Evolutionary conservation across 2,329 filamentous ascomycete genomes (phyloP).

Genomic region (Beauveria scarabaeidicola): DNA sequence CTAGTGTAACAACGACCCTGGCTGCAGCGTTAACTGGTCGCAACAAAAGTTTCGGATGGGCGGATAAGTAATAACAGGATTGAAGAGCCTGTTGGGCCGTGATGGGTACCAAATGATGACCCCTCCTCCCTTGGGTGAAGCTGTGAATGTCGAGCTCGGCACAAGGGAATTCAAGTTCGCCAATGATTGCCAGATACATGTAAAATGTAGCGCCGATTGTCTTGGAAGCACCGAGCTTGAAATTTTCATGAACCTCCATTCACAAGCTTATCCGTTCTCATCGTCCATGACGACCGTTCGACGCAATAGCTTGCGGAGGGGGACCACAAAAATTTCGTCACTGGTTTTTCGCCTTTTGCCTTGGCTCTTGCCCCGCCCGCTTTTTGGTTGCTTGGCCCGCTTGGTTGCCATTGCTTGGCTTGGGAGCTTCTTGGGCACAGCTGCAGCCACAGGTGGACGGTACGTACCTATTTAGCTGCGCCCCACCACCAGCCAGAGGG

Average conservation of each 20-base stretch:
- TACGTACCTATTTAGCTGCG: not conserved
- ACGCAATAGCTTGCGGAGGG: not conserved
- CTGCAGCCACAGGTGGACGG: not conserved
- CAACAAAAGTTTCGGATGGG: conserved; percentile 2
- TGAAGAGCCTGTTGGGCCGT: not conserved
- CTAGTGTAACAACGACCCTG: not conserved
- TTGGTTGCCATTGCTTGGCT: not conserved
- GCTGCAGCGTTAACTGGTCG: not conserved
- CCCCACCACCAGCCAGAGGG: conserved; percentile 8
- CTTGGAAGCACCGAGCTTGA: not conserved
- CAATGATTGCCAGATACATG: not conserved
- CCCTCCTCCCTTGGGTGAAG: not conserved
- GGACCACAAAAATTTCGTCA: conserved; percentile 9
- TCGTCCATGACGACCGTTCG: conserved; percentile 5
- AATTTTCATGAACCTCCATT: not conserved
- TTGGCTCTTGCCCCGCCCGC: not conserved
- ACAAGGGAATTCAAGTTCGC: not conserved
- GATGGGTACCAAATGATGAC: not conserved
- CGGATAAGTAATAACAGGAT: not conserved
- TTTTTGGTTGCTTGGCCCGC: not conserved
- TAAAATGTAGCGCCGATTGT: not conserved
- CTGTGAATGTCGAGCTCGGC: not conserved
- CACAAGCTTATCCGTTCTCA: not conserved
- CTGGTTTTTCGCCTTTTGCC: not conserved
- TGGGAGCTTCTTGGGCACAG: not conserved